These are phyloP conservation scores for Thozetella sp. DNA, from an alignment of 495 filamentous ascomycete species.

Conservation along the genomic window DNA sequence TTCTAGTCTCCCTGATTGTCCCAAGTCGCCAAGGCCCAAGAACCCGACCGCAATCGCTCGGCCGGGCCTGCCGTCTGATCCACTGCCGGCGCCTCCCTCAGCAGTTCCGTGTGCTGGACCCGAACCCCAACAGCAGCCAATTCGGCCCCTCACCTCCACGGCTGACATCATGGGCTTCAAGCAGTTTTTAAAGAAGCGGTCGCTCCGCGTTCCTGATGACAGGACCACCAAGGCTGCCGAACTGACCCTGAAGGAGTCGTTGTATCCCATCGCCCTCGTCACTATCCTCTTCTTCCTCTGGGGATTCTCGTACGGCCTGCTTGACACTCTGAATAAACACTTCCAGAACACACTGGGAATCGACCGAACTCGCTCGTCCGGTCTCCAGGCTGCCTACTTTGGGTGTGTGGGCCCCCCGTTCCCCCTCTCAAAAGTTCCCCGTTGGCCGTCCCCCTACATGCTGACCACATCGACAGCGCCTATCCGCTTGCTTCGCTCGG, in stretches of 20 bases:
- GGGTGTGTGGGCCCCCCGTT: conserved; percentile 13
- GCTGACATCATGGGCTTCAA: conserved; percentile 27
- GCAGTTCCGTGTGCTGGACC: not conserved
- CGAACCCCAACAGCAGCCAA: not conserved
- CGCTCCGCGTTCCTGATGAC: conserved; percentile 41
- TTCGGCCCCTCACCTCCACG: not conserved
- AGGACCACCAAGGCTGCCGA: conserved; percentile 57
- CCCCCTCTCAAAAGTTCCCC: not conserved
- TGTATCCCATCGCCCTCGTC: conserved; percentile 58
- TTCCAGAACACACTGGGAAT: conserved; percentile 43
- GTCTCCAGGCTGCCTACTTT: conserved; percentile 41
- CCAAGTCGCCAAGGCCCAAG: no score
- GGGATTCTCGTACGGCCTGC: conserved; percentile 85
- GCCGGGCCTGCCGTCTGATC: no score
- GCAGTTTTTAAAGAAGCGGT: conserved; percentile 29
- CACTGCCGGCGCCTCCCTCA: no score
- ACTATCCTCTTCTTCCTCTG: conserved; percentile 85
- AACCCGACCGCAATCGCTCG: no score
- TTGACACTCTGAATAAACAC: conserved; percentile 40
- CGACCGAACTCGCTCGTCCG: conserved; percentile 26
- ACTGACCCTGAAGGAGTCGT: conserved; percentile 55
- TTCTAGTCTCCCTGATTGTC: no score
- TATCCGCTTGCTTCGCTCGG: conserved; percentile 55
- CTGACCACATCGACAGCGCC: conserved; percentile 27
- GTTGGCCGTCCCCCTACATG: not conserved